Evolutionary conservation across 352 stramenopile genomes (phyloP), one percentile per base, ranked within the genome.

Genomic region (Globisporangium solare): DNA sequence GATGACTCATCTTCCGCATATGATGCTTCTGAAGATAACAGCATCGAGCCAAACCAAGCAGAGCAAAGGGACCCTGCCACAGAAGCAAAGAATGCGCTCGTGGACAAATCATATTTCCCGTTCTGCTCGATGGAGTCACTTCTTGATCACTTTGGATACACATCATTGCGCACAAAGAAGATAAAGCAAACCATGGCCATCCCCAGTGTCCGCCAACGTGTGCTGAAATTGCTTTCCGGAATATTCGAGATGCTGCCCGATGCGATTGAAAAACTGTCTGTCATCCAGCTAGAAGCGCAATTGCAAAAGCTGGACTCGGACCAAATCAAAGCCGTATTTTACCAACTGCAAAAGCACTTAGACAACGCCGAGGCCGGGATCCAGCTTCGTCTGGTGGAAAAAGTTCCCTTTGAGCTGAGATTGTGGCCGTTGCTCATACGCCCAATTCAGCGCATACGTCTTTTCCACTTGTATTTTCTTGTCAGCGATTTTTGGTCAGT

Each of bases 361-460:
- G 55, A 75, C 21, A 39, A 51, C 15, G 48, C 51, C 3, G 68
- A 75, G 15, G 41, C 64, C 32, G 64, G 68, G 6, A 58, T 75
- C 18, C 51, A 66, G 14, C 18, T 81, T 10, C 67, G 60, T 6
- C 46, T 59, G 6, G 54, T 79, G 3, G 48, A 58, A 6, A 58
- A 60, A 17, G 56, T 64, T 3, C 53, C 63, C 27, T 43, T 68
- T 39, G 40, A 73, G 12, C 51, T 78, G 31, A 74, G 54, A 40
- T 53, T 84, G 10, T 84, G 74, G 74, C 67, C 65, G 0, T 59
- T 79, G 12, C 53, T 84, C 43, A 56, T 79, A 6, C 57, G 66
- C 6, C 71, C 74, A 11, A 60, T 79, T 11, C 74, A 72, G 20
- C 71, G 74, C 10, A 32, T 67, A 0, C 54, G 74, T 11, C 39